These are phyloP conservation scores for Rachicladosporium sp. DNA, from an alignment of 2,329 filamentous ascomycete genomes.

Conservation along the genomic window DNA sequence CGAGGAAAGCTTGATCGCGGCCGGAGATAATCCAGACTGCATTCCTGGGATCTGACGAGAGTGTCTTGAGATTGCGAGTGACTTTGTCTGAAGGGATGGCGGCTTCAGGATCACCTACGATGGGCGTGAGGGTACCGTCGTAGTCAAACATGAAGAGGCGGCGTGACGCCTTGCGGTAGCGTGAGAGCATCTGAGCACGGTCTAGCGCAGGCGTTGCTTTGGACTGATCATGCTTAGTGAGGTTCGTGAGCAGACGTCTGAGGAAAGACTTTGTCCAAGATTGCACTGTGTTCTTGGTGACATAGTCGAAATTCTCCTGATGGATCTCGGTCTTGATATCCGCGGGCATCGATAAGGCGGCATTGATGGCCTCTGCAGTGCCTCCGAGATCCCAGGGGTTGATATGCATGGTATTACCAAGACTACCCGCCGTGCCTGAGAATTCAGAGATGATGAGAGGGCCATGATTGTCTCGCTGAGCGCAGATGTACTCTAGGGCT, in stretches of 20 bases:
- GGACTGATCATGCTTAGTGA: slow-evolving; percentile 63
- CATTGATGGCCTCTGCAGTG: slow-evolving; percentile 71
- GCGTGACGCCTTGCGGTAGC: slow-evolving; percentile 63
- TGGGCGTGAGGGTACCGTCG: slow-evolving; percentile 89
- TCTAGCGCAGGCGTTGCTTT: slow-evolving; percentile 75
- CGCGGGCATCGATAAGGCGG: slow-evolving; percentile 63
- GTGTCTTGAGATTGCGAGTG: slow-evolving; percentile 62
- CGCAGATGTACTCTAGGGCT: slow-evolving; percentile 86
- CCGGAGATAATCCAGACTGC: slow-evolving; percentile 98
- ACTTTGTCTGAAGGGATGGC: slow-evolving; percentile 79
- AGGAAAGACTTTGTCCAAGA: slow-evolving; percentile 74
- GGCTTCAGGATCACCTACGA: slow-evolving; percentile 80
- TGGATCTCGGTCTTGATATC: slow-evolving; percentile 59
- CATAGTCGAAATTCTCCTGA: slow-evolving; percentile 64
- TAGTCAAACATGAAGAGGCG: slow-evolving; percentile 98
- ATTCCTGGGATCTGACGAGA: slow-evolving; percentile 71
- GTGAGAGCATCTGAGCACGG: slow-evolving; percentile 54
- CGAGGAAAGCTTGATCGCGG: slow-evolving; percentile 80
- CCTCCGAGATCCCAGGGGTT: slow-evolving; percentile 88
- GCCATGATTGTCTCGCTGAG: slow-evolving; percentile 74
- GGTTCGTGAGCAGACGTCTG: slow-evolving; percentile 64
- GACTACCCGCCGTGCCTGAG: slow-evolving; percentile 78
- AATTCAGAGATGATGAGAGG: slow-evolving; percentile 93
- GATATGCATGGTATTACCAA: slow-evolving; percentile 82
- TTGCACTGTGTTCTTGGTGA: slow-evolving; percentile 75